Evolutionary conservation across 2,329 filamentous ascomycete species (phyloP), one percentile per base, ranked within the genome.

Genomic region (Fusarium sp.): DNA sequence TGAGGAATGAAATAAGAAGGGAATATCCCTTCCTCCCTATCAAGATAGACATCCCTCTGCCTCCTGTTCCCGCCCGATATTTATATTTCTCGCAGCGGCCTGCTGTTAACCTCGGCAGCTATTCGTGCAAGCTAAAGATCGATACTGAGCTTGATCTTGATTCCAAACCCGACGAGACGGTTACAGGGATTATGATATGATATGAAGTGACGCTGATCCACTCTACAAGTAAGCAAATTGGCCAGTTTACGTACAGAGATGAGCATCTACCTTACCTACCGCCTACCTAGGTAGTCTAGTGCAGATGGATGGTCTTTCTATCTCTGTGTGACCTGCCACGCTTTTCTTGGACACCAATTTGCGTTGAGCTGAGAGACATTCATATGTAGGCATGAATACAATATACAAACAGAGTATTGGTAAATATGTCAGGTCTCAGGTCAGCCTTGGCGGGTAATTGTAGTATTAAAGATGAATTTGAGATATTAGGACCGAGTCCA

Each of bases 241-340:
- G 48, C n/a, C 39, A 44, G 39, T 62, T 73, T 68, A 62, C 61
- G 48, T 71, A 63, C 57, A 54, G 30, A 44, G 42, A 30, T 61
- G 47, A 59, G 50, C 48, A 47, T 56, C 30, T 42, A 18, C 20
- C 45, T 31, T n/a, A n/a, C n/a, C n/a, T n/a, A n/a, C n/a, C n/a
- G n/a, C n/a, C n/a, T n/a, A n/a, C n/a, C n/a, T n/a, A n/a, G n/a
- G n/a, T n/a, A n/a, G 51, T 61, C 51, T 68, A 61, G 68, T 44
- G 48, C 28, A 48, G 36, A 57, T 44, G 45, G 36, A 54, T 44
- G 26, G 35, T 24, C 24, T 39, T 54, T 14, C 35, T 45, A 28
- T 28, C 33, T 28, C 41, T 48, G 33, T 44, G 31, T 45, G 50
- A 50, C 42, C 64, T 62, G 28, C 47, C 18, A 33, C 15, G 48